phyloP scores from a whole-genome alignment of 2,329 filamentous ascomycete species.

The Colletotrichum gloeosporioides region DNA sequence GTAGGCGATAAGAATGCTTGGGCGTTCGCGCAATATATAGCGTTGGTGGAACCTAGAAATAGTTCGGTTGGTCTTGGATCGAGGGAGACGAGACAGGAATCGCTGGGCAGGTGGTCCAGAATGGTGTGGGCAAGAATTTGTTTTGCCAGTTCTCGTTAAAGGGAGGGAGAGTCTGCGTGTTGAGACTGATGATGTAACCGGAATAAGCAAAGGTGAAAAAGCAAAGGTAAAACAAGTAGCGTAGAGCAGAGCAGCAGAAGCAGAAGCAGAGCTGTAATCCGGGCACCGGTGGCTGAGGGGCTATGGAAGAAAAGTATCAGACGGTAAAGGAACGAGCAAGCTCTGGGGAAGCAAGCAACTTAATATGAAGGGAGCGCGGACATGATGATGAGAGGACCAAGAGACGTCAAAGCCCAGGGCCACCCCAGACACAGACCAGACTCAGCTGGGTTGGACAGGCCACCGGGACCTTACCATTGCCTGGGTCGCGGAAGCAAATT shows the following conservation, averaged over 20 bases:
- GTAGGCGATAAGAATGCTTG: neutral
- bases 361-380: conserved; percentile 23
- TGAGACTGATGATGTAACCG: conserved; percentile 17
- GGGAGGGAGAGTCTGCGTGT: neutral
- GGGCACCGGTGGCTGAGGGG: conserved; percentile 14
- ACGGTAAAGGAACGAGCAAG: conserved; percentile 5
- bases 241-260: neutral
- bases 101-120: neutral
- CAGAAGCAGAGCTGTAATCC: conserved; percentile 3
- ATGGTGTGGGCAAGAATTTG: conserved; percentile 13
- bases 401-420: conserved; percentile 24
- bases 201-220: conserved; percentile 21
- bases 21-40: conserved; percentile 10
- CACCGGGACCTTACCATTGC: conserved; percentile 21
- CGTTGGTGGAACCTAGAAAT: neutral
- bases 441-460: conserved; percentile 25
- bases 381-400: conserved; percentile 23
- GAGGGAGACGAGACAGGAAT: conserved; percentile 3
- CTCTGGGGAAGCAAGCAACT: conserved; percentile 22
- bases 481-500: conserved; percentile 22
- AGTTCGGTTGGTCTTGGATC: neutral
- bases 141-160: conserved; percentile 17
- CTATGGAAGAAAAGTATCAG: conserved; percentile 22
- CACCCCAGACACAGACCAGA: conserved; percentile 22
- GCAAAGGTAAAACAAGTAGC: conserved; percentile 19